Evolutionary conservation across 805 yeast species (phyloP), one percentile per base, ranked within the genome.

Genomic region (Candida mattraensis): DNA sequence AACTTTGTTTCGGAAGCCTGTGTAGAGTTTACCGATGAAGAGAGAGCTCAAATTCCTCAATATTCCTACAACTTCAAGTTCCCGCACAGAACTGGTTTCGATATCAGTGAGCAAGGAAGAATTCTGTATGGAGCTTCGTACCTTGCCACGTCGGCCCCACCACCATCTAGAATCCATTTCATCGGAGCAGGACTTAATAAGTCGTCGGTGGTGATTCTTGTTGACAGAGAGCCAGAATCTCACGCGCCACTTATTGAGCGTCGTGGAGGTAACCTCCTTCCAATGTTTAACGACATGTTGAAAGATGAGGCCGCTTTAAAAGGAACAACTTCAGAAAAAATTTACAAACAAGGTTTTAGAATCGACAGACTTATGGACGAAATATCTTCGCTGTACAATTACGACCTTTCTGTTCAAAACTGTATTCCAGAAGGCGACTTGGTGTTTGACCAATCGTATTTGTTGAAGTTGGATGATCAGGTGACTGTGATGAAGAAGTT

Each of bases 71-170:
- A 40, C 6, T 48, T 59, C 36, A 48, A 44, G 23, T 34, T 58
- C 28, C 33, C 42, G 8, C 14, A 49, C 10, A 33, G 54, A 7
- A 53, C 44, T 26, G 47, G 44, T 7, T 27, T 30, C 24, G 27
- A 39, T n/a, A 15, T 48, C 6, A 40, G 36, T 13, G 40, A 40
- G 22, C 32, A 28, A n/a, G 59, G 58, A 6, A 43, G 69, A 18
- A 44, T 42, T 3, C 27, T 53, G 10, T 39, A 50, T 23, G 69
- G 69, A 2, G 56, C 61, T 3, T 49, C 53, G n/a, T 62, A 54
- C 35, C 30, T 65, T 26, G 40, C 54, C 17, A 42, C 47, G 18
- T 14, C 51, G 4, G 56, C 60, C 5, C 51, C 60, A 3, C 46
- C 54, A 10, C 60, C 70, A 2, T 39, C 50, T 3, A 39, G 64